Percentiles rank a stretch among this genome's conserved stretches.
Conservation (phyloP, 1,139 yeast species). For the Candida sp. region DNA sequence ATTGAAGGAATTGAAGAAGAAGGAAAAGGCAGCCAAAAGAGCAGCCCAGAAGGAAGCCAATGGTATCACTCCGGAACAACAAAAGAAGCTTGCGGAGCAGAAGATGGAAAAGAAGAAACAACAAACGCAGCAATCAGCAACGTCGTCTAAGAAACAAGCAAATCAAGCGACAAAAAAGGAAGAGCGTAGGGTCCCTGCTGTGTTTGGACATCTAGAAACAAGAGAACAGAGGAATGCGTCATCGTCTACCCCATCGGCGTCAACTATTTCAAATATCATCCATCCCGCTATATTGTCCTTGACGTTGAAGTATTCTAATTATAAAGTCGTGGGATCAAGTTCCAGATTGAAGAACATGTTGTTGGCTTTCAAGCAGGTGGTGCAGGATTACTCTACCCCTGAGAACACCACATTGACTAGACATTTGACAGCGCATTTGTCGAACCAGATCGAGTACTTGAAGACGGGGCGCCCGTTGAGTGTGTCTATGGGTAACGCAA, state of each 20-base stretch:
- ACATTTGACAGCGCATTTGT: constrained; percentile 84
- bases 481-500: constrained; percentile 97
- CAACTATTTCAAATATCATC: constrained; percentile 67
- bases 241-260: constrained; percentile 38
- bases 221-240: constrained; percentile 74
- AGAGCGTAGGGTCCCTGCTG: constrained; percentile 55
- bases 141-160: constrained; percentile 60
- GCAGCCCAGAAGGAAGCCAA: constrained; percentile 66
- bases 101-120: constrained; percentile 44
- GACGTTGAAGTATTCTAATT: constrained; percentile 82
- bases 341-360: constrained; percentile 88
- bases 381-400: constrained; percentile 84
- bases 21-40: constrained; percentile 90
- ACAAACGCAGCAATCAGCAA: constrained; percentile 24
- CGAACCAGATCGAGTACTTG: constrained; percentile 94
- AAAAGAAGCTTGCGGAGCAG: constrained; percentile 41
- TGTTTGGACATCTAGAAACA: constrained; percentile 90
- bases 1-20: constrained; percentile 84
- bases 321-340: constrained; percentile 88
- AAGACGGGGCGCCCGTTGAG: constrained; percentile 93
- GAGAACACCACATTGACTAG: constrained; percentile 84
- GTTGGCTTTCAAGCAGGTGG: constrained; percentile 81
- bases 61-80: constrained; percentile 52
- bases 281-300: constrained; percentile 87
- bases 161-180: constrained; percentile 54